phyloP scores from a whole-genome alignment of 2,329 filamentous ascomycete species.

The Verticillium longisporum region DNA sequence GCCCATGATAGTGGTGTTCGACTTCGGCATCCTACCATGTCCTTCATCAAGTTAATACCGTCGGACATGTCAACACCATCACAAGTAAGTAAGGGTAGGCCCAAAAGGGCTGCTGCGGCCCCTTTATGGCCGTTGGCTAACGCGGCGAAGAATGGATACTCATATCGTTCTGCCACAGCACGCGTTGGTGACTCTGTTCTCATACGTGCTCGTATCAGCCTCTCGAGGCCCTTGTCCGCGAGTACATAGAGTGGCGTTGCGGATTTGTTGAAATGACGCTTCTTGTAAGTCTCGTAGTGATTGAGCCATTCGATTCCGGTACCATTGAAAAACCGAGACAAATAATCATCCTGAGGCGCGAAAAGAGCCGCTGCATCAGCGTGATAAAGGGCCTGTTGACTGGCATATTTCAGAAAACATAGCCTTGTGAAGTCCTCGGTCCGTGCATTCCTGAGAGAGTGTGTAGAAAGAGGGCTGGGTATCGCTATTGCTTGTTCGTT shows the following conservation, averaged over 20 bases:
- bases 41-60: neutral
- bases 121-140: constrained; percentile 20
- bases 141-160: constrained; percentile 26
- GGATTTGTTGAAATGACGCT: constrained; percentile 15
- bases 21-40: neutral
- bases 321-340: constrained; percentile 18
- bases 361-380: constrained; percentile 24
- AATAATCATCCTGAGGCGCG: constrained; percentile 22
- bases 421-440: constrained; percentile 12
- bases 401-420: constrained; percentile 40
- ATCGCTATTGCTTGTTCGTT: too few relatives aligned
- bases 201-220: constrained; percentile 20
- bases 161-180: constrained; percentile 21
- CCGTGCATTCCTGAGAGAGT: neutral
- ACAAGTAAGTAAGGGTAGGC: constrained; percentile 4
- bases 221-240: constrained; percentile 17
- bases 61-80: constrained; percentile 4
- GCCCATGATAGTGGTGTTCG: constrained; percentile 17
- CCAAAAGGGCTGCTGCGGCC: constrained; percentile 15
- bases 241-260: constrained; percentile 26
- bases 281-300: constrained; percentile 17
- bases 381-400: constrained; percentile 30
- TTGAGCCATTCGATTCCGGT: constrained; percentile 24
- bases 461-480: neutral
- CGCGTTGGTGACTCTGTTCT: constrained; percentile 12